Base-by-base conservation (phyloP, 2,329 filamentous ascomycete genomes). In the Colletotrichum sp. region DNA sequence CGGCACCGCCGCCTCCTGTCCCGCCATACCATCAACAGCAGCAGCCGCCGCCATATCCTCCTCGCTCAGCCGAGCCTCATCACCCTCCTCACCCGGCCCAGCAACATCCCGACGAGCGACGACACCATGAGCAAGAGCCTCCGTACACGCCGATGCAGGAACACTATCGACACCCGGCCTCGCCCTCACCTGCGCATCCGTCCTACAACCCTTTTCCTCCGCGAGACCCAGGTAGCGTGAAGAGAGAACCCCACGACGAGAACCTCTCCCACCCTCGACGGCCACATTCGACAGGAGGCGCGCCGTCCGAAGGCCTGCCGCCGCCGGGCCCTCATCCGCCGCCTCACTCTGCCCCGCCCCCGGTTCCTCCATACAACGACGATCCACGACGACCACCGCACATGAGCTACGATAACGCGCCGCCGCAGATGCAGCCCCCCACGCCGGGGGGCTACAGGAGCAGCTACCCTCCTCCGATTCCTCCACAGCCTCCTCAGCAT, bases 81-180 rank as follows among this genome's bases (percentile, higher is more conserved):
- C 81, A 77, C 82, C 83, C 81, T 78, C 81, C 81, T 76, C 80
- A 80, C 69, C 77, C 81, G 78, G 83, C 77, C 26, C 79, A 79
- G 43, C 76, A 79, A 74, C 79, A 80, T 71, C 78, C 75, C 80
- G 76, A 91, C 80, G 89, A 92, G 79, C 90, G 90, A 82, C 89
- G 90, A 79, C 88, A 89, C 80, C 87, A 90, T 88, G 90, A 91
- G 69, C 88, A 86, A 83, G 90, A 91, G 79, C 43, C 73, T 65
- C 85, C 86, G 72, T 90, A 88, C 80, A 85, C 88, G 81, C 87
- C 88, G 78, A 88, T 90, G 83, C 90, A 90, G 83, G 90, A 92
- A 80, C 88, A 87, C 68, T 87, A 88, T 79, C 85, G 86, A 82
- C 86, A 85, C 74, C 86, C 86, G 78, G 86, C 85, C 73, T 86